Evolutionary conservation across 1,284 basidiomycete genomes (phyloP), one percentile per base, ranked within the genome.

Genomic region (Jaminaea rosea): DNA sequence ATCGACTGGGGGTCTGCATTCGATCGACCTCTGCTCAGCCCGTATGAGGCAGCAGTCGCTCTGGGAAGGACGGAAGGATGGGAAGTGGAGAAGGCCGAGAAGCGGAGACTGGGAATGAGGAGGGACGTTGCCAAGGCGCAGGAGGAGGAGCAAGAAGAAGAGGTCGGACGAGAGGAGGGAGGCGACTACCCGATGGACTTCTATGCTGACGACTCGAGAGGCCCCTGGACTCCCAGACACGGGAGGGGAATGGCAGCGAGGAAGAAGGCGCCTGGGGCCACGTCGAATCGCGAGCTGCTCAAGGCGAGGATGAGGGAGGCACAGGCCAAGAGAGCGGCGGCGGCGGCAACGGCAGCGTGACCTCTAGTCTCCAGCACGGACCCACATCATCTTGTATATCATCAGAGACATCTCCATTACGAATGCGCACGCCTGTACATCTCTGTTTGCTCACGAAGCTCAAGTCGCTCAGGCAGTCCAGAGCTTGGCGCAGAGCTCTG

Each of bases 1-100:
- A 98, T 98, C 56, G 94, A 99, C 73, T 99, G 94, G 94, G 73
- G 73, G 0, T 62, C 56, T 1, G 93, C 93, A 0, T 99, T 99
- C 76, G 79, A 85, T 47, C 80, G 82, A 26, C 94, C 94, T 0
- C 77, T 98, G 42, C 77, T 99, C 26, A 93, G 84, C 62, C 91
- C 93, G 0, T 99, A 97, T 73, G 94, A 98, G 76, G 86, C 89
- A 0, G 84, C 85, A 8, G 87, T 97, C 2, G 89, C 86, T 4
- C 78, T 94, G 0, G 88, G 89, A 1, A 79, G 81, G 59, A 78
- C 82, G 15, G 75, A 76, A 17, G 83, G 83, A 26, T 87, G 86
- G 86, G 56, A 62, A 79, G 75, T 34, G 11, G 31, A 34, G 44
- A 27, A 46, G 23, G 13, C 5, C 37, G 37, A 17, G 37, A 17